phyloP scores from a whole-genome alignment of 495 filamentous ascomycete species.

The Penicillium ucsense region DNA sequence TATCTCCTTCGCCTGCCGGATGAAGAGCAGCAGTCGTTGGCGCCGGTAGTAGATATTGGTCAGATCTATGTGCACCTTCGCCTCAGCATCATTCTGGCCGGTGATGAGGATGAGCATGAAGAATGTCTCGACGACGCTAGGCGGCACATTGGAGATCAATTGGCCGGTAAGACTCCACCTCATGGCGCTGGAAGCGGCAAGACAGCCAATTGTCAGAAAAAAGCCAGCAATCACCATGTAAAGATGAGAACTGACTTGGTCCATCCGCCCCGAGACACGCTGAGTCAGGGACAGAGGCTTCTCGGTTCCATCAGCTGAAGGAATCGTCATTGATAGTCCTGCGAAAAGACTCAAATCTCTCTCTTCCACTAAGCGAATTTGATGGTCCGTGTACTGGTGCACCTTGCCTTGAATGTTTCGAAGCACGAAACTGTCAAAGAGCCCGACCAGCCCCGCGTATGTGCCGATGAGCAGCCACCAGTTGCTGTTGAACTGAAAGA shows the following conservation, averaged over 20 bases:
- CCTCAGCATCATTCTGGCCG: slow-evolving; percentile 24
- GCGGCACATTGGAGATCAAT: slow-evolving; percentile 31
- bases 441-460: slow-evolving; percentile 30
- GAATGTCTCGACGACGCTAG: slow-evolving; percentile 27
- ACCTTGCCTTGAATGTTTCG: slow-evolving; percentile 27
- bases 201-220: slow-evolving; percentile 15
- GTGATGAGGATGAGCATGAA: slow-evolving; percentile 31
- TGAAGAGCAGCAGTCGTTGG: neutral
- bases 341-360: slow-evolving; percentile 14
- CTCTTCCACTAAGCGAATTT: slow-evolving; percentile 13
- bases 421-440: slow-evolving; percentile 30
- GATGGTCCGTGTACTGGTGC: slow-evolving; percentile 16
- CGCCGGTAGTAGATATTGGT: slow-evolving; percentile 3
- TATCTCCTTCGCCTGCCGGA: neutral
- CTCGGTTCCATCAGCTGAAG: neutral
- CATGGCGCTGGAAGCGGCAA: slow-evolving; percentile 24
- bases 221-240: slow-evolving; percentile 16
- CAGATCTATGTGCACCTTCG: neutral
- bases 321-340: slow-evolving; percentile 1
- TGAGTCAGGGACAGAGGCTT: slow-evolving; percentile 5
- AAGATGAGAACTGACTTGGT: slow-evolving; percentile 15
- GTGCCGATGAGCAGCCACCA: slow-evolving; percentile 36
- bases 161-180: slow-evolving; percentile 28
- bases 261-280: slow-evolving; percentile 14
- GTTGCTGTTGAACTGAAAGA: slow-evolving; percentile 22